Evolutionary conservation across 2,329 filamentous ascomycete genomes (phyloP).

Genomic region (Grosmannia serpens): DNA sequence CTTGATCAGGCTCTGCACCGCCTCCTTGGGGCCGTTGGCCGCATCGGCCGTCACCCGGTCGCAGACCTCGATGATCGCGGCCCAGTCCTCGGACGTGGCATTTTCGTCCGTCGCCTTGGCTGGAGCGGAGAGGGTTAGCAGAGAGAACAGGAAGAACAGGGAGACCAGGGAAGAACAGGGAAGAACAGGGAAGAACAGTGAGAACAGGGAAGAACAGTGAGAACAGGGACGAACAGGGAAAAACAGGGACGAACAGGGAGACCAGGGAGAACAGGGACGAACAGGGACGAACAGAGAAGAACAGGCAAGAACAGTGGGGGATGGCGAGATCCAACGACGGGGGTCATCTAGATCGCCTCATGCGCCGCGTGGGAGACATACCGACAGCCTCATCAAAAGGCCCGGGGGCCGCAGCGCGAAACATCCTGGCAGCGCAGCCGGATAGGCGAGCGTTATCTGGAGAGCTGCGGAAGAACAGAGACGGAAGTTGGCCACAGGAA

Average conservation of each 20-base stretch:
- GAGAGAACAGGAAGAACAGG: background rate
- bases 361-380: slow-evolving; percentile 23
- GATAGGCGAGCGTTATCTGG: background rate
- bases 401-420: slow-evolving; percentile 44
- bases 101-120: slow-evolving; percentile 91
- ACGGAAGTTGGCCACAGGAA: background rate
- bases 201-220: too few species aligned
- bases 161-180: too few species aligned
- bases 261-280: background rate
- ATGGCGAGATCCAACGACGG: background rate
- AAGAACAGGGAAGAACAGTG: background rate
- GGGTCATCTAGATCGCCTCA: background rate
- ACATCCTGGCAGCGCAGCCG: slow-evolving; percentile 28
- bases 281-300: background rate
- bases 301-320: background rate
- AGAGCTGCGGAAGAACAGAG: too few species aligned
- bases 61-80: slow-evolving; percentile 52
- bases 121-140: slow-evolving; percentile 18
- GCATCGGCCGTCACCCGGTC: slow-evolving; percentile 44
- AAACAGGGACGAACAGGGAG: too few species aligned
- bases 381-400: slow-evolving; percentile 50
- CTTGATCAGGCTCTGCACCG: slow-evolving; percentile 82
- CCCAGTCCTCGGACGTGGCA: slow-evolving; percentile 70
- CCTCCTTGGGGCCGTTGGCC: slow-evolving; percentile 60
- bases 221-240: too few species aligned